Base-by-base conservation (phyloP, 2,329 filamentous ascomycete genomes). In the Septoria linicola region DNA sequence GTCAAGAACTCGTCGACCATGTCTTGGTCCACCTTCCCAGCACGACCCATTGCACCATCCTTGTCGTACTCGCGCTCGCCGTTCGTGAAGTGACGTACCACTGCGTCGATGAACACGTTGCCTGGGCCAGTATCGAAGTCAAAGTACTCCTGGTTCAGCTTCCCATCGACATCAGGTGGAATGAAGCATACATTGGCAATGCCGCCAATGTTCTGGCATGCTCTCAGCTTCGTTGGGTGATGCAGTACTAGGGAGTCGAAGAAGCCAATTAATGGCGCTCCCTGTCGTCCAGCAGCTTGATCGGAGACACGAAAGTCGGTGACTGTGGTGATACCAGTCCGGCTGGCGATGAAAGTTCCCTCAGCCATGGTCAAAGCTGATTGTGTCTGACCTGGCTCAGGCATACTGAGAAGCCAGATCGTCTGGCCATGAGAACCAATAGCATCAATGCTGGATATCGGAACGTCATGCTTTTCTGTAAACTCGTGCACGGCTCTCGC, bases 161-260 rank as follows among this genome's bases (percentile, higher is more conserved):
- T 63, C 23, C 70, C 63, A 16, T 72, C 62, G 23, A 65, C 65
- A 43, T 77, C 72, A 3, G 78, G 74, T 2, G 77, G 78, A 43
- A 82, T 79, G 66, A 83, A 82, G 67, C 77, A 83, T 19, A 84
- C 76, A 57, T 80, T 83, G 23, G 77, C 78, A 35, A 84, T 81
- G 25, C 80, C 80, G 43, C 79, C 79, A 47, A 84, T 82, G 60
- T 83, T 82, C 61, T 83, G 78, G 63, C 80, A 82, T 2, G 77
- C 79, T 20, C 81, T 75, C 6, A 81, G 68, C 64, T 80, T 81
- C 3, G 67, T 76, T 0, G 80, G 76, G 58, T 83, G 78, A 57
- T 79, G 77, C 14, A 84, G 70, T 8, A 82, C 60, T 3, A 82
- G 68, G 0, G 75, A 73, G 57, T 83, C 79, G 59, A 83, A 79